A percentile compares a stretch with the other conserved stretches of the same genome.
phyloP scores from a whole-genome alignment of 306 rosid genomes.

The Cercis canadensis region DNA sequence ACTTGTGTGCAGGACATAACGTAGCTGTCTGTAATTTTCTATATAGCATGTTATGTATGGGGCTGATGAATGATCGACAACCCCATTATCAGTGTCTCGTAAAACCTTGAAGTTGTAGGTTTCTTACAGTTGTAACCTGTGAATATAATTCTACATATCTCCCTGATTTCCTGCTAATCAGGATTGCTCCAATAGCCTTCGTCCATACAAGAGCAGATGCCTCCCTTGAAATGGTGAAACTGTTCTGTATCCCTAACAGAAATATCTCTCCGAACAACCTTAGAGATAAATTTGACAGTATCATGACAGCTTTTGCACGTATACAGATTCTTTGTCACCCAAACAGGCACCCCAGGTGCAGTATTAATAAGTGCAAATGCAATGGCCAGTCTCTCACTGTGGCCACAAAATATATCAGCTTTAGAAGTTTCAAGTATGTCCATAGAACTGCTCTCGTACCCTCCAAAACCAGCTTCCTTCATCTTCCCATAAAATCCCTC shows the following conservation, averaged over 20 bases:
- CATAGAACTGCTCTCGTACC: constrained; percentile 39
- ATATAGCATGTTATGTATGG: constrained; percentile 7
- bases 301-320: constrained; percentile 85
- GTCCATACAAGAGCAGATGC: constrained; percentile 83
- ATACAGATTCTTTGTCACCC: constrained; percentile 90
- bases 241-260: constrained; percentile 77
- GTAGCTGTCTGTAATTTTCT: background rate
- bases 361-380: constrained; percentile 78
- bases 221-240: constrained; percentile 92
- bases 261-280: constrained; percentile 82
- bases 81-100: constrained; percentile 14
- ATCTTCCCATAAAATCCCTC: constrained; percentile 79
- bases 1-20: constrained; percentile 16
- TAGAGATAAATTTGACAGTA: constrained; percentile 70
- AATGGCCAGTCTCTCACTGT: constrained; percentile 85
- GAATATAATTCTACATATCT: constrained; percentile 25
- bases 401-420: constrained; percentile 94
- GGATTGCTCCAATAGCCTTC: constrained; percentile 57
- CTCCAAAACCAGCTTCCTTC: constrained; percentile 55
- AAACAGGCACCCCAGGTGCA: constrained; percentile 80
- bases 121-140: constrained; percentile 25
- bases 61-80: constrained; percentile 12
- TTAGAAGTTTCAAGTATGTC: constrained; percentile 71
- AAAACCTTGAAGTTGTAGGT: constrained; percentile 28
- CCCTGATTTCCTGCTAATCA: constrained; percentile 36